Evolutionary conservation across 768 basidiomycete genomes (phyloP), one percentile per base, ranked within the genome.

Genomic region (Holtermannia corniformis): DNA sequence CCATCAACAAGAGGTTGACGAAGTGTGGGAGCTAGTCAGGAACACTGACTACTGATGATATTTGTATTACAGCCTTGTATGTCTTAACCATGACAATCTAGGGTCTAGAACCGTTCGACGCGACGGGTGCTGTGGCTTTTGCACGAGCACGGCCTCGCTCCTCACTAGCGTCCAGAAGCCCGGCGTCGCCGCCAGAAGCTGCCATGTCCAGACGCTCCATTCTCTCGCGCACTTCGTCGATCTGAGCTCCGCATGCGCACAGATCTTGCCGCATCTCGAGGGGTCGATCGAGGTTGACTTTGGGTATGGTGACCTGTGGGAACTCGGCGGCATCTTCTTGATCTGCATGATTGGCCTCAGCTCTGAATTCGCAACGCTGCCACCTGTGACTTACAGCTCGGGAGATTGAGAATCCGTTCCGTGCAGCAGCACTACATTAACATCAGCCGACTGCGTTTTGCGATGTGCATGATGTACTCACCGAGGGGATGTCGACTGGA

Each of bases 401-500:
- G 32, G 16, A 37, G 32, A 37, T 7, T 16, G 32, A 37, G 32
- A 7, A 37, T 37, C 16, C 16, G 32, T 37, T 37, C 32, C 32
- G 32, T 37, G 32, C 32, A 37, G 16, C 32, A 37, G 32, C 32
- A 37, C 32, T 37, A 16, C n/a, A n/a, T n/a, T n/a, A 37, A 37
- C 7, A 16, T 37, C 32, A 37, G 32, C 32, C 7, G 16, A 16
- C 7, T 37, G n/a, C n/a, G n/a, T n/a, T n/a, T n/a, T n/a, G n/a
- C 32, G 32, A 37, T 7, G 32, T 37, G 7, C 16, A 37, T 7
- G 10, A 16, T 1, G 25, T 4, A 60, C 67, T 58, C 46, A 70
- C 68, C 25, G 67, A 67, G 25, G 70, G 67, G 22, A 71, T 46
- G 4, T 46, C 46, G n/a, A 65, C 51, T 2, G 62, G 58, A 32